Evolutionary conservation across 345 rosid genomes (phyloP), one percentile per base, ranked within the genome.

Genomic region (Durio zibethinus): DNA sequence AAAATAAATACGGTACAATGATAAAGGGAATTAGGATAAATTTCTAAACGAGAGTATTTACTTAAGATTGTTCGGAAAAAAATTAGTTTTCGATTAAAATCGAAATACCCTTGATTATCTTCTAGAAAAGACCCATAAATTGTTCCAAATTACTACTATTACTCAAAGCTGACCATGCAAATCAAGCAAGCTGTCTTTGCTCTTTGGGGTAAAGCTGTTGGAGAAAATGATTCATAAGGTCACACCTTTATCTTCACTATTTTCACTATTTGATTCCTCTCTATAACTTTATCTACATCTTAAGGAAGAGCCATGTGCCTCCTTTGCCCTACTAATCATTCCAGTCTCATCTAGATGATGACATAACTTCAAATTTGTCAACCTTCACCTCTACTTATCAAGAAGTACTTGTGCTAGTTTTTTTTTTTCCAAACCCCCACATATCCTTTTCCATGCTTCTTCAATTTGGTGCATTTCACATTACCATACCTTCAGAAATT

Each of bases 261-360:
- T 43, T n/a, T n/a, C 38, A 38, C 69, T 79, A 76, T 86, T 77
- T 61, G 12, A 23, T 78, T 75, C 86, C 85, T 68, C 68, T 74
- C 69, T n/a, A 27, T 64, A 29, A 76, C 79, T 76, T 87, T 87
- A 64, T 42, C 77, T 60, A 31, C 23, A 14, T 20, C 38, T n/a
- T 10, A 61, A 40, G 54, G 79, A 62, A 60, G 35, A 83, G 69
- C 82, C 86, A 87, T 85, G 86, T 87, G 88, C 88, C 35, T 76
- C 57, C 47, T 76, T 79, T 75, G 60, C 83, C 79, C 81, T 61
- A 75, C 78, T 71, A 76, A 82, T 82, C 56, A 84, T 78, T 67
- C 81, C 76, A 65, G 29, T 79, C 85, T 83, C 80, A 64, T 76
- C 83, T 56, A 68, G 10, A 62, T 70, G 71, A 82, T 78, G 53